Percentiles rank a stretch among this genome's conserved stretches.
Conservation (phyloP, 2,329 filamentous ascomycete species). For the Colletotrichum scovillei region DNA sequence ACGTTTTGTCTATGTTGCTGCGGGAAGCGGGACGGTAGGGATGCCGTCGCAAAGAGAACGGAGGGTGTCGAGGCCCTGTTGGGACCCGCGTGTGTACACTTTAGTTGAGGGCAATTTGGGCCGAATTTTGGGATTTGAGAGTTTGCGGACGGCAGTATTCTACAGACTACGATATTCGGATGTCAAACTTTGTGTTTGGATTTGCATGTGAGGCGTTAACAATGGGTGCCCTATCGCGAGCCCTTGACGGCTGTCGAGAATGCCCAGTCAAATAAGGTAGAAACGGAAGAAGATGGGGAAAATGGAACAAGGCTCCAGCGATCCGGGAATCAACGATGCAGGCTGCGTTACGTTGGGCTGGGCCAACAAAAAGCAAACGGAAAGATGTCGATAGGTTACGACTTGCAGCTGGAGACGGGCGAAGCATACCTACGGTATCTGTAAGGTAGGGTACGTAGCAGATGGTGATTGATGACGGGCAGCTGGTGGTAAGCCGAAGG, state of each 20-base stretch:
- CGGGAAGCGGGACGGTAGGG: conserved; percentile 34
- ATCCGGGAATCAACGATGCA: conserved; percentile 18
- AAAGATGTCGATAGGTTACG: conserved; percentile 6
- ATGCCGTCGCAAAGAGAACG: conserved; percentile 27
- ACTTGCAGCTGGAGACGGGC: conserved; percentile 9
- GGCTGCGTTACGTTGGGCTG: not conserved
- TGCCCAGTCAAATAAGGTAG: conserved; percentile 5
- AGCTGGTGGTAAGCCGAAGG: conserved; percentile 10
- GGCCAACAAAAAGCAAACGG: conserved; percentile 10
- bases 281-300: not conserved
- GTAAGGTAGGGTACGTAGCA: not conserved
- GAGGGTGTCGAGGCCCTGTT: conserved; percentile 13
- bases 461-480: conserved; percentile 16
- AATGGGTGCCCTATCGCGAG: not conserved
- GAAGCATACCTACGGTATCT: not conserved
- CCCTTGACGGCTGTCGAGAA: not conserved
- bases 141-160: not conserved
- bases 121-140: not conserved
- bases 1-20: conserved; percentile 32
- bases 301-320: conserved; percentile 20
- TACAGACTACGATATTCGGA: not conserved
- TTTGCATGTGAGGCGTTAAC: not conserved
- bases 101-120: not conserved
- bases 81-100: not conserved
- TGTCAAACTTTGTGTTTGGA: not conserved